phyloP scores from a whole-genome alignment of 768 basidiomycete species.

The Boletus patriciae region DNA sequence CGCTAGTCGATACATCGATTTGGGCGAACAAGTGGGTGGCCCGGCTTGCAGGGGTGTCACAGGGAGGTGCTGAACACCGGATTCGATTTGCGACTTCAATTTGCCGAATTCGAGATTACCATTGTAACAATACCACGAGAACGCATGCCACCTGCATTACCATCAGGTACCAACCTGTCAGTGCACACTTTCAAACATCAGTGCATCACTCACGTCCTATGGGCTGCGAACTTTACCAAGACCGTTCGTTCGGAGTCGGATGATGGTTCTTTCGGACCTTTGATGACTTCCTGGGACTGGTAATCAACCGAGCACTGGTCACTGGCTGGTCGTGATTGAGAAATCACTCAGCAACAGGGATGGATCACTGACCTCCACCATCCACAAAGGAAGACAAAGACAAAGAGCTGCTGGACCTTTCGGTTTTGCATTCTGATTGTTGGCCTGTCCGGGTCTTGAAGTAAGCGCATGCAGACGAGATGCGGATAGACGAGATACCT shows the following conservation, averaged over 20 bases:
- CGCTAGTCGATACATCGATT: slow-evolving; percentile 40
- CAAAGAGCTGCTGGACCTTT: slow-evolving; percentile 1
- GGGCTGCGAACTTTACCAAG: slow-evolving; percentile 14
- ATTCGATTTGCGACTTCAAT: slow-evolving; percentile 17
- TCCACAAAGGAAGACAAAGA: slow-evolving; percentile 11
- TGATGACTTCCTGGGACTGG: slow-evolving; percentile 9
- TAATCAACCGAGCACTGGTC: neutral
- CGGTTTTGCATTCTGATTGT: neutral
- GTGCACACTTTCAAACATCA: neutral
- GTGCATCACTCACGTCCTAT: slow-evolving; percentile 16
- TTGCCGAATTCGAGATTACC: slow-evolving; percentile 17
- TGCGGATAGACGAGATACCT: neutral
- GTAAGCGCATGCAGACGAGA: neutral
- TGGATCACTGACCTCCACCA: slow-evolving; percentile 1
- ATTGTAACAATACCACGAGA: slow-evolving; percentile 29
- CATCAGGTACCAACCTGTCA: neutral
- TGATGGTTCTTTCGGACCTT: neutral
- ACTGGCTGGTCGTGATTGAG: slow-evolving; percentile 11
- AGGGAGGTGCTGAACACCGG: neutral
- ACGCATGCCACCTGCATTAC: slow-evolving; percentile 21
- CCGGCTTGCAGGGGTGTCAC: neutral
- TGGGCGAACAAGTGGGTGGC: slow-evolving; percentile 32
- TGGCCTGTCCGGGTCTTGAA: neutral
- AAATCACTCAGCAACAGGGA: neutral
- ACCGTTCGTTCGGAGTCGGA: neutral